Conservation (phyloP, 768 basidiomycete genomes). For the Leccinum aurantiacum region DNA sequence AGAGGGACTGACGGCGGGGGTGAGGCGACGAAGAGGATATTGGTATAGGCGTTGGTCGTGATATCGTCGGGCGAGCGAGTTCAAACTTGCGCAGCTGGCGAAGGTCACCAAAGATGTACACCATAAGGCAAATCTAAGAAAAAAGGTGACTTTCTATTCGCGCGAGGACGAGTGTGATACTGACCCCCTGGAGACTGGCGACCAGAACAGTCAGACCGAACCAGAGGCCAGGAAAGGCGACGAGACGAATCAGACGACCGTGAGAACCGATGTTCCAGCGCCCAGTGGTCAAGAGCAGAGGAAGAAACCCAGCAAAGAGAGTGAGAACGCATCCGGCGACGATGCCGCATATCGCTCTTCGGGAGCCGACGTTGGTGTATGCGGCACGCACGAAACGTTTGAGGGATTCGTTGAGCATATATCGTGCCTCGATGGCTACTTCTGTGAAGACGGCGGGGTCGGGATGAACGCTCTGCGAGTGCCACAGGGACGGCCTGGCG, state of each 20-base stretch:
- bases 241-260: constrained; percentile 54
- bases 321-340: constrained; percentile 56
- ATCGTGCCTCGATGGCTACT: constrained; percentile 55
- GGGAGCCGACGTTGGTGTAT: constrained; percentile 66
- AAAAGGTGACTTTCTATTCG: constrained; percentile 1
- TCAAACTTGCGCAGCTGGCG: constrained; percentile 78
- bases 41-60: constrained; percentile 35
- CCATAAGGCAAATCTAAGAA: constrained; percentile 58
- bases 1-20: neutral
- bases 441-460: constrained; percentile 64
- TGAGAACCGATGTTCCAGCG: constrained; percentile 34
- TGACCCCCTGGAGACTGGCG: constrained; percentile 65
- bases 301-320: constrained; percentile 48
- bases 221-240: constrained; percentile 69
- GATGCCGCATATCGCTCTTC: constrained; percentile 68
- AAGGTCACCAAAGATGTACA: constrained; percentile 79
- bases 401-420: constrained; percentile 63
- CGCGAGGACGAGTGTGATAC: constrained; percentile 10
- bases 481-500: constrained; percentile 18
- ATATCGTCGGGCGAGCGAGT: constrained; percentile 66
- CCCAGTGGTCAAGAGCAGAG: constrained; percentile 49
- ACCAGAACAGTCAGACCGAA: constrained; percentile 62
- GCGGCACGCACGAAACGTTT: constrained; percentile 67
- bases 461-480: constrained; percentile 46
- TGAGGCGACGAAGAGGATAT: neutral